Base-by-base conservation (phyloP, 2,329 filamentous ascomycete genomes). In the Claviceps sp. region DNA sequence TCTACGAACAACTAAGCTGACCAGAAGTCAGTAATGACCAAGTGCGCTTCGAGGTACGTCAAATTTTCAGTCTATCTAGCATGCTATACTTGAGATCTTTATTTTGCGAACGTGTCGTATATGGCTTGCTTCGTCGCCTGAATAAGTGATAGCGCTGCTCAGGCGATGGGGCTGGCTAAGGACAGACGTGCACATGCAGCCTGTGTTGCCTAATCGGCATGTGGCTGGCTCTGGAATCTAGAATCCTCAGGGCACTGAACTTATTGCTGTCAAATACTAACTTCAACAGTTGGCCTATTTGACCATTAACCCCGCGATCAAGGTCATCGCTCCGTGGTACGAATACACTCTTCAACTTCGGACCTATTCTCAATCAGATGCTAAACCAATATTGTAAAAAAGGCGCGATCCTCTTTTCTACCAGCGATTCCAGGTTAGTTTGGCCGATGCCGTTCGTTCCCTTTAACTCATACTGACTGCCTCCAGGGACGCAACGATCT, bases 261-360 rank as follows among this genome's bases (percentile, higher is more conserved):
- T 18, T 41, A 13, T n/a, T 38, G 47, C 26, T n/a, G 37, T 34
- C 9, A 41, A 37, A 40, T 18, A 18, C 47, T 48, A 22, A 48
- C 47, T 18, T 48, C 8, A 48, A 18, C 6, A 50, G 42, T 30
- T 50, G 30, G 42, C 49, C 20, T 50, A 46, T 24, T 26, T 45
- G 42, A 40, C 49, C 42, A 45, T 45, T 22, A 46, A 50, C 13
- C 49, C 49, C 8, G 34, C 49, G 14, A 45, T 50, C 42, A 46
- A 50, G 41, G 48, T 50, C 30, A 50, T 50, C 34, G 48, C 48
- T 20, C 48, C 48, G 14, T 50, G 48, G 47, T 48, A 48, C 37
- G 47, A 30, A 16, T 48, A 20, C 9, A 48, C 7, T 7, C 20
- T 4, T 48, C 36, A 7, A 11, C 36, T 14, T 14, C 9, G 40